These are phyloP conservation scores for Flaveria ramosissima DNA, from an alignment of 129 eudicot species.

Conservation along the genomic window DNA sequence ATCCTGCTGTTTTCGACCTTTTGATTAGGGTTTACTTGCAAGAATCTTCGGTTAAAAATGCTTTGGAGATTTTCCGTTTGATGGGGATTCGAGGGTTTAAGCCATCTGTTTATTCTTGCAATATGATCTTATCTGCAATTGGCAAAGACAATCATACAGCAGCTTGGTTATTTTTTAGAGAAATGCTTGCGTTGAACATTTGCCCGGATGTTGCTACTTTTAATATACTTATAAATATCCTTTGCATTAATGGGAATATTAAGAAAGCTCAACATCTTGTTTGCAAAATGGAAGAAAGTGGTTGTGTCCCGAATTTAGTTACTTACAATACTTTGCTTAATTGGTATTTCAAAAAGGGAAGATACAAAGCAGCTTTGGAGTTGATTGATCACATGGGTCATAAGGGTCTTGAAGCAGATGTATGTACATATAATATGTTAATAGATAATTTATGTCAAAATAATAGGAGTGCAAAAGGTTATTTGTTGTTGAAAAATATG, in stretches of 20 bases:
- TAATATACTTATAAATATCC: conserved; percentile 65
- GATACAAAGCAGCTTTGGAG: conserved; percentile 63
- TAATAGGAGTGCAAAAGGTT: conserved; percentile 73
- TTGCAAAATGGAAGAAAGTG: conserved; percentile 77
- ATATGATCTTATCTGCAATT: conserved; percentile 55
- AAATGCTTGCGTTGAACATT: conserved; percentile 58
- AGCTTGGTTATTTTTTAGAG: conserved; percentile 72
- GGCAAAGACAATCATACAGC: conserved; percentile 30
- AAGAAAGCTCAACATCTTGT: conserved; percentile 72
- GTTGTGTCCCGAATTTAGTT: conserved; percentile 68
- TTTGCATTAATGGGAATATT: conserved; percentile 72
- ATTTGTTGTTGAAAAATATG: conserved; percentile 73
- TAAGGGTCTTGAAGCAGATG: conserved; percentile 75
- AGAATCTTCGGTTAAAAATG: conserved; percentile 47
- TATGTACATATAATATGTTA: conserved; percentile 71
- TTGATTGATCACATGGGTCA: conserved; percentile 69
- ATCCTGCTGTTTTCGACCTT: conserved; percentile 86
- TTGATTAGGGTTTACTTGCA: conserved; percentile 64
- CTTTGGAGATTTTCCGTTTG: conserved; percentile 53
- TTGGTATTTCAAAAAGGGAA: conserved; percentile 80
- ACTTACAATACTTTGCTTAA: conserved; percentile 83
- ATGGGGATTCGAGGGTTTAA: conserved; percentile 68
- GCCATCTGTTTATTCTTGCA: conserved; percentile 76
- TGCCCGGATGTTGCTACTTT: conserved; percentile 82
- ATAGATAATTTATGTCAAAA: conserved; percentile 69